Conservation (phyloP, 768 basidiomycete species). For the Ramaria sp. region DNA sequence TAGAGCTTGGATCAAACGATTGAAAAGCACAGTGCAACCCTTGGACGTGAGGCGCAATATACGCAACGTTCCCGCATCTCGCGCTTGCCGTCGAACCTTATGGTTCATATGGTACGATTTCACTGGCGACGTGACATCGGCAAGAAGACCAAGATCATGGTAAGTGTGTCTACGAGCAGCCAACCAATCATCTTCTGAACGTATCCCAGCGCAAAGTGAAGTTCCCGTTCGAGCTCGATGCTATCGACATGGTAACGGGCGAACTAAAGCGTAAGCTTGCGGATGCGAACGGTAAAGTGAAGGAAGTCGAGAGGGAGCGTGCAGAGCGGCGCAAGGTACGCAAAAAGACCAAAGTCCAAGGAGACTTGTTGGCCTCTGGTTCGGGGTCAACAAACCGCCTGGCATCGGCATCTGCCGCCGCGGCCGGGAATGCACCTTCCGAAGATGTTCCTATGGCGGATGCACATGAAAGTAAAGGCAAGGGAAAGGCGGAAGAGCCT, state of each 20-base stretch:
- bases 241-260: slow-evolving; percentile 68
- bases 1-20: slow-evolving; percentile 83
- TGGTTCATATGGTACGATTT: slow-evolving; percentile 94
- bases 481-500: slow-evolving; percentile 20
- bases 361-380: slow-evolving; percentile 19
- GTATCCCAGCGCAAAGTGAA: slow-evolving; percentile 70
- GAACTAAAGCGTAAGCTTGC: slow-evolving; percentile 63
- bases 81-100: slow-evolving; percentile 75
- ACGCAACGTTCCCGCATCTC: slow-evolving; percentile 71
- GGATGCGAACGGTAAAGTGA: slow-evolving; percentile 61
- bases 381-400: slow-evolving; percentile 12
- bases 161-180: slow-evolving; percentile 19
- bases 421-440: slow-evolving; percentile 3
- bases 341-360: slow-evolving; percentile 53
- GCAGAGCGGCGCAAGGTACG: slow-evolving; percentile 73
- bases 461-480: slow-evolving; percentile 16
- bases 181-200: not conserved
- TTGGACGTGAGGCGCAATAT: slow-evolving; percentile 77
- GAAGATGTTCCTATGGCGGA: slow-evolving; percentile 14
- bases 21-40: slow-evolving; percentile 69
- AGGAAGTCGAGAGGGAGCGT: slow-evolving; percentile 77
- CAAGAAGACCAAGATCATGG: slow-evolving; percentile 97
- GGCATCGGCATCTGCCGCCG: slow-evolving; percentile 14
- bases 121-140: slow-evolving; percentile 85
- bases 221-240: slow-evolving; percentile 84